phyloP scores from a whole-genome alignment of 2,329 filamentous ascomycete species.

The Metarhizium rileyi region DNA sequence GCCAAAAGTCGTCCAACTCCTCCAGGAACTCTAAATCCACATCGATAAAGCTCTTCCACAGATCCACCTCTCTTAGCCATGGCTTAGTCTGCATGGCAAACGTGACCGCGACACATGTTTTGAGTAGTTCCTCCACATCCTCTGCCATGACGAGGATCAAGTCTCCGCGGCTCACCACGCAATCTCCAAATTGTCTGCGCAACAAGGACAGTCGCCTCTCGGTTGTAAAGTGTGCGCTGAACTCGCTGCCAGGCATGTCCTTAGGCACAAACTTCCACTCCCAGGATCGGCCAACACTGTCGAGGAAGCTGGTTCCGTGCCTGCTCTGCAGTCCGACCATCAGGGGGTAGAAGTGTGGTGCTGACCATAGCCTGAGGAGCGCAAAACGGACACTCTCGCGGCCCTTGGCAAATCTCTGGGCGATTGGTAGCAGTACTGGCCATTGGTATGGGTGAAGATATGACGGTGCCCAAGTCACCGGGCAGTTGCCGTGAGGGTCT shows the following conservation, averaged over 20 bases:
- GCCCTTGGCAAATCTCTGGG: slow-evolving; percentile 7
- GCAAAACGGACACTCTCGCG: slow-evolving; percentile 15
- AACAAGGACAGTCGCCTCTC: slow-evolving; percentile 10
- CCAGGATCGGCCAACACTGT: slow-evolving; percentile 16
- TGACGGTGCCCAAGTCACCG: slow-evolving; percentile 4
- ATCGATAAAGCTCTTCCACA: slow-evolving; percentile 21
- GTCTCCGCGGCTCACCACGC: slow-evolving; percentile 13
- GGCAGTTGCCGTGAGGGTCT: slow-evolving; percentile 12
- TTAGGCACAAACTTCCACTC: slow-evolving; percentile 20
- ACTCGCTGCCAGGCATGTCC: slow-evolving; percentile 18
- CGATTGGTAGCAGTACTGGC: slow-evolving; percentile 13
- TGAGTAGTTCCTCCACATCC: slow-evolving; percentile 14
- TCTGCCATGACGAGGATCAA: slow-evolving; percentile 19
- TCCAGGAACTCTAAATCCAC: slow-evolving; percentile 15
- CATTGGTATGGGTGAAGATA: slow-evolving; percentile 13
- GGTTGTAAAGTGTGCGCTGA: slow-evolving; percentile 10
- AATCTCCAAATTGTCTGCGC: slow-evolving; percentile 10
- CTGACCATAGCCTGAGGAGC: slow-evolving; percentile 17
- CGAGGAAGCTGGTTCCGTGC: slow-evolving; percentile 14
- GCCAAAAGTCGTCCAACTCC: slow-evolving; percentile 12
- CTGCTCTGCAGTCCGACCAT: slow-evolving; percentile 16
- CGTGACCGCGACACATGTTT: slow-evolving; percentile 13
- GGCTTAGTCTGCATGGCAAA: slow-evolving; percentile 20
- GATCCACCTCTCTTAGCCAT: slow-evolving; percentile 18
- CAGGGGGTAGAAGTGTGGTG: slow-evolving; percentile 19